These are phyloP conservation scores for Cladosporium sp. DNA, from an alignment of 2,329 filamentous ascomycete species.

Conservation along the genomic window DNA sequence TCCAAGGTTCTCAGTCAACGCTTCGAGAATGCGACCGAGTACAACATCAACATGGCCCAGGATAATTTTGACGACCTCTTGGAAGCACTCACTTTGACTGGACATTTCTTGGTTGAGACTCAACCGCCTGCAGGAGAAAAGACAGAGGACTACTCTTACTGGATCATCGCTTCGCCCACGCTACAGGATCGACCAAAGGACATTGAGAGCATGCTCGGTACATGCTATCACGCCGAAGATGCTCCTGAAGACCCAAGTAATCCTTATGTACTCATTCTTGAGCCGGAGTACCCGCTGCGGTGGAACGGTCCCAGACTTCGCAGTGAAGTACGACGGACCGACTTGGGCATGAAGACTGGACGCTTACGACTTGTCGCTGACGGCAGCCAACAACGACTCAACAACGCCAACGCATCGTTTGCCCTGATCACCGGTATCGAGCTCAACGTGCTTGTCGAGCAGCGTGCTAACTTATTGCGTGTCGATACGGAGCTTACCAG, in stretches of 20 bases:
- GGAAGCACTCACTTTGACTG: slow-evolving; percentile 72
- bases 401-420: slow-evolving; percentile 74
- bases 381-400: slow-evolving; percentile 73
- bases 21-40: slow-evolving; percentile 96
- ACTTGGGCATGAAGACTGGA: slow-evolving; percentile 79
- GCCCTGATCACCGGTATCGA: slow-evolving; percentile 78
- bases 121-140: slow-evolving; percentile 51
- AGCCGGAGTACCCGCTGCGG: slow-evolving; percentile 70
- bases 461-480: slow-evolving; percentile 86
- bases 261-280: slow-evolving; percentile 79
- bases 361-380: slow-evolving; percentile 85
- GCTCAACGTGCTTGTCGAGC: slow-evolving; percentile 84
- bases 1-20: slow-evolving; percentile 84
- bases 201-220: slow-evolving; percentile 80
- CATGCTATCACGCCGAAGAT: slow-evolving; percentile 67
- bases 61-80: slow-evolving; percentile 72
- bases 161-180: slow-evolving; percentile 75
- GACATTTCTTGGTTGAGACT: slow-evolving; percentile 82
- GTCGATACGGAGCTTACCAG: slow-evolving; percentile 89
- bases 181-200: slow-evolving; percentile 72
- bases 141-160: slow-evolving; percentile 49
- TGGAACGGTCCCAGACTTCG: slow-evolving; percentile 76
- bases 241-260: slow-evolving; percentile 68
- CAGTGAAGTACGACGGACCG: slow-evolving; percentile 69
- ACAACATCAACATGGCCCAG: slow-evolving; percentile 72